Evolutionary conservation across 1,139 yeast species (phyloP), one percentile per base, ranked within the genome.

Genomic region (Blastobotrys elegans): DNA sequence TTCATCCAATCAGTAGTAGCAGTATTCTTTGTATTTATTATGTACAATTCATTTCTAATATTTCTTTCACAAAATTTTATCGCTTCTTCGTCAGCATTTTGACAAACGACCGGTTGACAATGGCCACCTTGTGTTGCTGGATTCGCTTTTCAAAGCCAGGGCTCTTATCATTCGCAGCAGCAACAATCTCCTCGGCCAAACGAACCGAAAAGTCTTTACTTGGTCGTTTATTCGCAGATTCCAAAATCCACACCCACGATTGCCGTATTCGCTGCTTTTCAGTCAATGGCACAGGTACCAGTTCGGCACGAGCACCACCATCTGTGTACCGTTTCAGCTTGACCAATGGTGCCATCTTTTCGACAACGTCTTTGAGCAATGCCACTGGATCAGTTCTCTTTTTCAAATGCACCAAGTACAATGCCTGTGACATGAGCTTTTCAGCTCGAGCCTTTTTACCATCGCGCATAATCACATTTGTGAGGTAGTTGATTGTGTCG

Each of bases 201-300:
- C 97, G 78, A 29, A 92, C 97, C 1, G 95, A 74, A 60, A 84
- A 84, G 60, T 86, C 94, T 51, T 81, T 79, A 18, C 92, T 81
- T 47, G 81, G 83, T 66, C 95, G 82, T 64, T 83, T 83, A 49
- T 79, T 75, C 26, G 95, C 79, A 18, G 95, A 89, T 51, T 88
- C 96, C 50, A 89, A 69, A 44, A 92, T 84, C 97, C 97, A 92
- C 53, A 73, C 69, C 73, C 94, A 85, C 2, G 97, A 96, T 61
- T 77, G 80, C 67, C 96, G 79, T 57, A 81, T 72, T 66, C 97
- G 78, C 68, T 89, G 96, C 67, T 88, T 82, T 62, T 80, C 80
- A 46, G 78, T 81, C 62, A 90, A 73, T 11, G 97, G 96, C 41
- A 78, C 80, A 3, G 98, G 98, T 41, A 88, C 84, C 43, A 82